These are phyloP conservation scores for Syzygium oleosum DNA, from an alignment of 345 rosid genomes.

Conservation along the genomic window DNA sequence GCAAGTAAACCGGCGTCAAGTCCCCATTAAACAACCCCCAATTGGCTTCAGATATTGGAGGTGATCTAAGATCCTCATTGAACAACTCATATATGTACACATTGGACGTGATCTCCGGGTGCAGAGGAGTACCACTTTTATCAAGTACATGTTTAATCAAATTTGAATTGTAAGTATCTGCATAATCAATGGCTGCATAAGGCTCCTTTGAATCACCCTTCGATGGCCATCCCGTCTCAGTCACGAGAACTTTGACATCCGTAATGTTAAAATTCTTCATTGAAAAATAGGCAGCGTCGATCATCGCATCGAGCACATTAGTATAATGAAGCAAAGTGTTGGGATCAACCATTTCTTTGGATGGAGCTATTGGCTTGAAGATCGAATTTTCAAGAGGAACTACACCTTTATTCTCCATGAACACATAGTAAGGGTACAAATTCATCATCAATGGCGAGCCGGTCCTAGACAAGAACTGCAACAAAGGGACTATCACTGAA, in stretches of 20 bases:
- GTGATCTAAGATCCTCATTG: conserved; percentile 70
- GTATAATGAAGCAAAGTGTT: conserved; percentile 93
- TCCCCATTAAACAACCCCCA: conserved; percentile 91
- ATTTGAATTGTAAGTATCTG: conserved; percentile 84
- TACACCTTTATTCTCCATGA: conserved; percentile 91
- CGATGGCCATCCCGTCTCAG: conserved; percentile 92
- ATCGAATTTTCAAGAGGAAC: conserved; percentile 81
- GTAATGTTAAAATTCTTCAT: conserved; percentile 87
- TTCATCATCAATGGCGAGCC: conserved; percentile 94
- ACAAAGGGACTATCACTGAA: conserved; percentile 60
- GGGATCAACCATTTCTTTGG: conserved; percentile 97
- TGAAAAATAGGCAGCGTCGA: conserved; percentile 85
- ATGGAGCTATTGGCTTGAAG: conserved; percentile 80
- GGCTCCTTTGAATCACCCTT: conserved; percentile 82
- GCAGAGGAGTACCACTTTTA: conserved; percentile 71
- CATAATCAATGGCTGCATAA: conserved; percentile 73
- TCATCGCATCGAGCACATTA: conserved; percentile 91
- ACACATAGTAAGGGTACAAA: conserved; percentile 93
- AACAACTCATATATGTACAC: conserved; percentile 84
- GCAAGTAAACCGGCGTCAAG: conserved; percentile 75
- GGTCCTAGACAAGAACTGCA: conserved; percentile 71
- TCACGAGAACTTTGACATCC: conserved; percentile 73
- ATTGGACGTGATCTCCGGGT: conserved; percentile 68
- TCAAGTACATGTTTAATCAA: conserved; percentile 85
- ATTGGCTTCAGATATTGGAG: conserved; percentile 78